phyloP scores from a whole-genome alignment of 257 asterid genomes.

The Capsicum baccatum region DNA sequence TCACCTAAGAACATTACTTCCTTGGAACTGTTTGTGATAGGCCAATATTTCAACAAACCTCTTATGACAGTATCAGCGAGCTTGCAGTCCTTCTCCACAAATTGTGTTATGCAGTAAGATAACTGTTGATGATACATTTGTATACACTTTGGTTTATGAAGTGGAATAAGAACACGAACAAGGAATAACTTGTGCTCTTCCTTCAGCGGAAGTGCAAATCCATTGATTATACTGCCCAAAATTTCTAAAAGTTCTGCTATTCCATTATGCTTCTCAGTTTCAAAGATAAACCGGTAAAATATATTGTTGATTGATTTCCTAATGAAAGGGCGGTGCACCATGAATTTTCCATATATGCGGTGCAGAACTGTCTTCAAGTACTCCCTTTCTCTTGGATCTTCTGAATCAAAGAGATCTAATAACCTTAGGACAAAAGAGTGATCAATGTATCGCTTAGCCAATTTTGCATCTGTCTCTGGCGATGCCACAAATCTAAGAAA shows the following conservation, averaged over 20 bases:
- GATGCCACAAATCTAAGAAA: constrained; percentile 74
- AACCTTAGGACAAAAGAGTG: constrained; percentile 62
- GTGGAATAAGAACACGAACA: constrained; percentile 68
- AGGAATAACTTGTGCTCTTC: constrained; percentile 75
- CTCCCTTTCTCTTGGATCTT: constrained; percentile 76
- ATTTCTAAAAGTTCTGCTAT: constrained; percentile 71
- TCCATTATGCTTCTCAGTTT: constrained; percentile 73
- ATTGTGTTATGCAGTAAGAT: constrained; percentile 76
- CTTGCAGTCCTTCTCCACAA: constrained; percentile 82
- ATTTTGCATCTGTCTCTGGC: constrained; percentile 72
- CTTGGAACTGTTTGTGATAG: constrained; percentile 79
- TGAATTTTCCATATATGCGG: constrained; percentile 70
- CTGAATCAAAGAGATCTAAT: constrained; percentile 69
- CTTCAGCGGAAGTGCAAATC: constrained; percentile 73
- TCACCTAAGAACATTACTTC: constrained; percentile 86
- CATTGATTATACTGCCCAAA: constrained; percentile 71
- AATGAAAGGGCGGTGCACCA: constrained; percentile 73
- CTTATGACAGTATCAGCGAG: constrained; percentile 84
- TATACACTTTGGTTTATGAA: constrained; percentile 73
- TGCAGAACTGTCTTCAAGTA: constrained; percentile 65
- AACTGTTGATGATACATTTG: constrained; percentile 80
- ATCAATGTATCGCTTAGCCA: constrained; percentile 67
- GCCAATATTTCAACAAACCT: constrained; percentile 81
- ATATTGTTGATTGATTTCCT: constrained; percentile 68
- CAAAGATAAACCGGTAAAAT: constrained; percentile 63